Evolutionary conservation across 73 alveolate genomes (phyloP).

Genomic region (Paramecium biaurelia): DNA sequence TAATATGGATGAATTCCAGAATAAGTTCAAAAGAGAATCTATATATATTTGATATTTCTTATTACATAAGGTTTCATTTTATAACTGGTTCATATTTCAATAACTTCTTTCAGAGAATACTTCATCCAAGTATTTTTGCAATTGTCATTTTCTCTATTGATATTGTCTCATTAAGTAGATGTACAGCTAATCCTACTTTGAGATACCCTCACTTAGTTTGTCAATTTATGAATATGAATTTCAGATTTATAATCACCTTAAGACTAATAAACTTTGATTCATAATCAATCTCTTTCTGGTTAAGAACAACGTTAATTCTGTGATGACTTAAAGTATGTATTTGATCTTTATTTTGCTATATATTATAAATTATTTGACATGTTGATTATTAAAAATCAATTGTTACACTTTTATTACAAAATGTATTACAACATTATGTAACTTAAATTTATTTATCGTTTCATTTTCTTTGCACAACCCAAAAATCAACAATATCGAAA

Average conservation of each 20-base stretch:
- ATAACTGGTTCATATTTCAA: too few relatives aligned
- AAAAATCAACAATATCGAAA: too few relatives aligned
- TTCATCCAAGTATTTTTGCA: constrained; percentile 74
- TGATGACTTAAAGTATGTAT: not conserved
- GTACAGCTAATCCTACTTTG: too few relatives aligned
- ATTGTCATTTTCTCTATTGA: constrained; percentile 70
- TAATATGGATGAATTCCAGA: constrained; percentile 80
- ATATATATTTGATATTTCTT: not conserved
- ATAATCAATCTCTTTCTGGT: not conserved
- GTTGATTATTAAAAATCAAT: not conserved
- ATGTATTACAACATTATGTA: too few relatives aligned
- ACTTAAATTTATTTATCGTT: too few relatives aligned
- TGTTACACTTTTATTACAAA: too few relatives aligned
- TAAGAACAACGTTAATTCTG: not conserved
- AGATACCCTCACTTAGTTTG: too few relatives aligned
- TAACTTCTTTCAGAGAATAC: too few relatives aligned
- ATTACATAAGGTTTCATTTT: constrained; percentile 38
- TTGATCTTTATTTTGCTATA: constrained; percentile 57
- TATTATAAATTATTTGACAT: constrained; percentile 64
- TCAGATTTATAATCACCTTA: not conserved
- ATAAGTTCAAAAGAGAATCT: constrained; percentile 69
- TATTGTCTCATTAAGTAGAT: not conserved
- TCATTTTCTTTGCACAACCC: too few relatives aligned
- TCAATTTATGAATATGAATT: constrained; percentile 62
- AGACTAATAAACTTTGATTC: not conserved